These are phyloP conservation scores for Firmiana major DNA, from an alignment of 345 rosid genomes.

Conservation along the genomic window DNA sequence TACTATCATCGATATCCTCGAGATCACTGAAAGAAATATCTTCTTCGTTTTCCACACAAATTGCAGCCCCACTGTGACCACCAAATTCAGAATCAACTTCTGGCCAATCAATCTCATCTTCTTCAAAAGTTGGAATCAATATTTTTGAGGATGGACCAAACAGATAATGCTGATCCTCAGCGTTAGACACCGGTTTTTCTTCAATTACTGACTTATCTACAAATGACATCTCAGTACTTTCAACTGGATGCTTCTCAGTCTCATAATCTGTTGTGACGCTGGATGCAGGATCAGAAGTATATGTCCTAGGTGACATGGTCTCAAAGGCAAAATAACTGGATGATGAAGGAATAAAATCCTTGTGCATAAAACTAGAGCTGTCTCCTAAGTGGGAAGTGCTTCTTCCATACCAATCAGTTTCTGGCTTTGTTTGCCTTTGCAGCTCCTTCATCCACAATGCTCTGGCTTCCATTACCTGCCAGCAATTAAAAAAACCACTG, in stretches of 20 bases:
- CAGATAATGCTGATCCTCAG: conserved; percentile 30
- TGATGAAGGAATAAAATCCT: conserved; percentile 26
- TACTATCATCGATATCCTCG: conserved; percentile 57
- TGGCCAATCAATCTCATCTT: conserved; percentile 71
- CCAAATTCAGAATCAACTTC: conserved; percentile 63
- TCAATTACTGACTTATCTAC: conserved; percentile 63
- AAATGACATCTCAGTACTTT: conserved; percentile 43
- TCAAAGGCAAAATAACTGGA: conserved; percentile 27
- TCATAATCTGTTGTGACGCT: conserved; percentile 40
- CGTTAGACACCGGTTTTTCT: conserved; percentile 41
- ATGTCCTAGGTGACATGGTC: conserved; percentile 25
- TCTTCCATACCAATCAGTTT: conserved; percentile 42
- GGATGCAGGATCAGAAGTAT: conserved; percentile 35
- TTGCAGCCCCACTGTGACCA: conserved; percentile 26
- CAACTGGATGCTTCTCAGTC: conserved; percentile 56
- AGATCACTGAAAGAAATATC: conserved; percentile 95
- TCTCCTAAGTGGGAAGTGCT: conserved; percentile 29
- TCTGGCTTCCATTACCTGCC: conserved; percentile 81
- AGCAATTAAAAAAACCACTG: background rate
- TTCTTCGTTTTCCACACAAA: conserved; percentile 55
- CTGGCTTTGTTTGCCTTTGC: conserved; percentile 52
- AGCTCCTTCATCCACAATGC: conserved; percentile 71
- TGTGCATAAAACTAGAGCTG: conserved; percentile 14
- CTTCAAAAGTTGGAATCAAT: conserved; percentile 48
- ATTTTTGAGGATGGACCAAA: conserved; percentile 33